Evolutionary conservation across 495 filamentous ascomycete genomes (phyloP).

Genomic region (Neurospora terricola): DNA sequence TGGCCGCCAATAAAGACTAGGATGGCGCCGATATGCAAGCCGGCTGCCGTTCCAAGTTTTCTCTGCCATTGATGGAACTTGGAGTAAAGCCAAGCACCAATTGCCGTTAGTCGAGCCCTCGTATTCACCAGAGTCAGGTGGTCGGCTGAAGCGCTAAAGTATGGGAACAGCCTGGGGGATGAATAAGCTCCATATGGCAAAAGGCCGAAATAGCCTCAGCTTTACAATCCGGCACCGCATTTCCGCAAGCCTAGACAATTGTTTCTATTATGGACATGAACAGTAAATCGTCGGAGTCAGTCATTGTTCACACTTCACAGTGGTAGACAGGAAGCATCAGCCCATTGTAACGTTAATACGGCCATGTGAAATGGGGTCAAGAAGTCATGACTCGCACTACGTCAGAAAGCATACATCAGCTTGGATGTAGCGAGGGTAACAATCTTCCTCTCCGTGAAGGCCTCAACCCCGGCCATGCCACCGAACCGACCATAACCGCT

Average conservation of each 20-base stretch:
- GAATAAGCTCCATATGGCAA: not conserved
- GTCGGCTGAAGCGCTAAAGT: not conserved
- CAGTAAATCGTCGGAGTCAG: not conserved
- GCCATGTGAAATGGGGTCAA: not conserved
- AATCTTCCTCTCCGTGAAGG: slow-evolving; percentile 25
- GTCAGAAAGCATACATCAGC: slow-evolving; percentile 15
- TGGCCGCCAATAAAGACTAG: not conserved
- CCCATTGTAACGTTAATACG: not conserved
- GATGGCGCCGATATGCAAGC: not conserved
- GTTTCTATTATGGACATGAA: not conserved
- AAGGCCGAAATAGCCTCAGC: not conserved
- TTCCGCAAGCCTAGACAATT: not conserved
- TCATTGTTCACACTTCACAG: not conserved
- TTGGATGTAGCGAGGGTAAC: slow-evolving; percentile 19
- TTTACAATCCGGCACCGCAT: not conserved
- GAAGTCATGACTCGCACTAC: not conserved
- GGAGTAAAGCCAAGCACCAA: not conserved
- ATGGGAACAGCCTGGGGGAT: not conserved
- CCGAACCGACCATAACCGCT: slow-evolving; percentile 30
- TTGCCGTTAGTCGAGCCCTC: not conserved
- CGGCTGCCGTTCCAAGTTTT: not conserved
- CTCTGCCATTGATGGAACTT: not conserved
- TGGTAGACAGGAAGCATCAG: not conserved
- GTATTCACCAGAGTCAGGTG: not conserved
- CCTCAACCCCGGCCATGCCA: slow-evolving; percentile 21